Evolutionary conservation across 192 early-diverging fungal genomes (phyloP), one percentile per base, ranked within the genome.

Genomic region (Umbelopsis isabellina): DNA sequence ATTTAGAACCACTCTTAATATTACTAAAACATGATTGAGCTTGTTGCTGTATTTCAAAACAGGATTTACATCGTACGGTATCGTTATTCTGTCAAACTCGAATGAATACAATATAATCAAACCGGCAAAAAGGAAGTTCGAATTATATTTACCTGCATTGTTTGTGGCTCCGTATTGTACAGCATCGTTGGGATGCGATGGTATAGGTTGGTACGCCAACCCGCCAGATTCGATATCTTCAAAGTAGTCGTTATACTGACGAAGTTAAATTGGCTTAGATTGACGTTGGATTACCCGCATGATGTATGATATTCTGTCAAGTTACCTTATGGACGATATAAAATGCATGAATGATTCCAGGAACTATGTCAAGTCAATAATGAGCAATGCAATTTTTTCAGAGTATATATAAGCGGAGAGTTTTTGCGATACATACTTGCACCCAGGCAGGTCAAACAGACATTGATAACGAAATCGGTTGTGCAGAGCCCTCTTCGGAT

Each of bases 261-360:
- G 12, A 52, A 4, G 22, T 25, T 9, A 52, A 52, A 52, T 1
- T 13, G 4, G 25, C 11, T 61, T 35, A 18, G 13, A 37, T 13
- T 35, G 37, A 25, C 27, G 18, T 46, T 46, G 66, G 18, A 46
- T 11, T 30, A 3, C 1, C 46, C 3, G 11, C 9, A 10, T 27
- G 37, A 11, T 8, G 11, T 2, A 18, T 16, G 5, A 51, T n/a
- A 12, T 13, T 67, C 13, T 2, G 3, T 61, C 12, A 10, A 55
- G 18, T 16, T 35, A 61, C 55, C 55, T 79, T 86, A 61, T 85
- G 73, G 8, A 90, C 75, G 41, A 90, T 69, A 52, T 88, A 90
- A 74, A 80, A 86, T 25, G 87, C 86, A 58, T 90, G 90, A 33
- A 89, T 76, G 51, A 90, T 83, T 47, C 90, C 91, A 7, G 89